Conservation (phyloP, 2,329 filamentous ascomycete genomes). For the Fusarium aywerte region DNA sequence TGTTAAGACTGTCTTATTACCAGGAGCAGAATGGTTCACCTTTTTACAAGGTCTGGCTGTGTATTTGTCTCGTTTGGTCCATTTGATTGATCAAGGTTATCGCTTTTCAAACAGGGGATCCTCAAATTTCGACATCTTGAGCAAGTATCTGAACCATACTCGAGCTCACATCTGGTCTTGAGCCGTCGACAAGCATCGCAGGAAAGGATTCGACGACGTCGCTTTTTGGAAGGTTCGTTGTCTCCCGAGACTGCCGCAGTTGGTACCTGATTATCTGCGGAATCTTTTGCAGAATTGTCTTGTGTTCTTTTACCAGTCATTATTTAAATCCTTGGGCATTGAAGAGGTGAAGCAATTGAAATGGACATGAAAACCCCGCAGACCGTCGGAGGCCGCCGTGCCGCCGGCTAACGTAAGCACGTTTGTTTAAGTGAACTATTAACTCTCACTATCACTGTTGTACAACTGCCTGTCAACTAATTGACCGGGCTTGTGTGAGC, state of each 20-base stretch:
- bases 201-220: constrained; percentile 34
- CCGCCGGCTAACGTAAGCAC: constrained; percentile 10
- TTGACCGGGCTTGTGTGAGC: not conserved
- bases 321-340: not conserved
- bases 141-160: constrained; percentile 27
- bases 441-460: not conserved
- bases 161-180: constrained; percentile 37
- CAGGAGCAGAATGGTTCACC: not conserved
- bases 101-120: constrained; percentile 25
- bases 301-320: constrained; percentile 16
- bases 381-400: constrained; percentile 13
- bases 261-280: not conserved
- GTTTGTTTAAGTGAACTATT: not conserved
- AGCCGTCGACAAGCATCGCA: constrained; percentile 35
- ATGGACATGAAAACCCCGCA: constrained; percentile 13
- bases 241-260: not conserved
- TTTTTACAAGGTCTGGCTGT: constrained; percentile 16
- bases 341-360: not conserved
- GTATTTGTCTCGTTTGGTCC: not conserved
- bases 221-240: constrained; percentile 22
- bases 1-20: not conserved
- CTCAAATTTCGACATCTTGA: constrained; percentile 30
- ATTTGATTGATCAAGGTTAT: constrained; percentile 8
- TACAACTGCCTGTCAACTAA: not conserved
- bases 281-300: not conserved